Evolutionary conservation across 306 rosid species (phyloP), one percentile per base, ranked within the genome.

Genomic region (Calophaca sinica): DNA sequence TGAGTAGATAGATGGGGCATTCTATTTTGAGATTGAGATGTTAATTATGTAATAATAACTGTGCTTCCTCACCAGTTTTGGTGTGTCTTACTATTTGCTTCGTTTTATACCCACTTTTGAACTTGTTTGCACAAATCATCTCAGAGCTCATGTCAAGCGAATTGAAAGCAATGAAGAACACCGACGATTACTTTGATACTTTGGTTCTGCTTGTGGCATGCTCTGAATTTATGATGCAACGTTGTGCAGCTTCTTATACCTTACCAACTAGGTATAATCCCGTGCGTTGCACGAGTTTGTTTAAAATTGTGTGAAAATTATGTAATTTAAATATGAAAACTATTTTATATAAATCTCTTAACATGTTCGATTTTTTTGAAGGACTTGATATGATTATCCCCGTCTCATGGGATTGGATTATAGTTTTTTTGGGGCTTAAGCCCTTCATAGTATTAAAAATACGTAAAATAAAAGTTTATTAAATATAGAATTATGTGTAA

Each of bases 1-100:
- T 53, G 63, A 70, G 48, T 70, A n/a, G 8, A 38, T 74, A 55
- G 55, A 39, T 41, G 76, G 70, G 75, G 54, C 52, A 44, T 52
- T 52, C 62, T 53, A 14, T 58, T 72, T 44, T 49, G 60, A 15
- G 49, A 15, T 53, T 50, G 36, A 45, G 64, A 12, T 44, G 70
- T 71, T 65, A 62, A 65, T 79, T 55, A 49, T 70, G 75, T 41
- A 33, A 39, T 44, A 9, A 32, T 12, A 54, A 50, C 51, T 63
- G 14, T 28, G 62, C 54, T 15, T 59, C 61, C 38, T 72, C 41
- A 7, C 48, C 33, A 31, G 36, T 77, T 70, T 66, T 41, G 66
- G 77, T 29, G 55, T 41, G 31, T 63, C 29, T 64, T 61, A 26
- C 42, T 73, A 48, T 42, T 59, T 60, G 26, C 10, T 15, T 35